These are phyloP conservation scores for Lunularia cruciata DNA, from an alignment of 225 moss, liverwort and hornwort species.

Conservation along the genomic window DNA sequence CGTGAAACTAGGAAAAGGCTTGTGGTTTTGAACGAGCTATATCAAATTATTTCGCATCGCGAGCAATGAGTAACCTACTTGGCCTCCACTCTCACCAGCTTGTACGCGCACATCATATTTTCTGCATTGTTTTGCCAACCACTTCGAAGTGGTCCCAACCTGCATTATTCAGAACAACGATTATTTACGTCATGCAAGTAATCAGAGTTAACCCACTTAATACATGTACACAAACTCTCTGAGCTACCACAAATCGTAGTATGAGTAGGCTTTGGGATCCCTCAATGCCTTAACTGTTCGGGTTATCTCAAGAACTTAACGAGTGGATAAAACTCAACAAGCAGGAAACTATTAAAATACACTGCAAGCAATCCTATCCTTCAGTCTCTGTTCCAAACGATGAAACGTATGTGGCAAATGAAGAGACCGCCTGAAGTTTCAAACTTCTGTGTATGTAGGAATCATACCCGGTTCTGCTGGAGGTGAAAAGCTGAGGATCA, in stretches of 20 bases:
- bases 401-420: no score
- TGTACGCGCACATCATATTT: conserved; percentile 95
- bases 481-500: conserved; percentile 73
- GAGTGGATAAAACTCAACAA: neutral
- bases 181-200: neutral
- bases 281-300: neutral
- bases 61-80: conserved; percentile 72
- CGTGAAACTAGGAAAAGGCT: no score
- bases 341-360: neutral
- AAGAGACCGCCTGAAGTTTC: no score
- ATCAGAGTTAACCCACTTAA: neutral
- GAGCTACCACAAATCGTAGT: neutral
- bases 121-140: conserved; percentile 68
- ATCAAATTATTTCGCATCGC: no score
- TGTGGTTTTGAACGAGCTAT: no score
- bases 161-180: conserved; percentile 29
- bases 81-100: conserved; percentile 97
- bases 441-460: neutral
- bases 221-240: neutral
- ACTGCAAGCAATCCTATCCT: no score
- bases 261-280: neutral
- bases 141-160: conserved; percentile 78
- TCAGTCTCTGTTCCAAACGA: no score
- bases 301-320: no score
- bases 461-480: conserved; percentile 86